These are phyloP conservation scores for Corrigiola litoralis DNA, from an alignment of 179 eudicot species.

Conservation along the genomic window DNA sequence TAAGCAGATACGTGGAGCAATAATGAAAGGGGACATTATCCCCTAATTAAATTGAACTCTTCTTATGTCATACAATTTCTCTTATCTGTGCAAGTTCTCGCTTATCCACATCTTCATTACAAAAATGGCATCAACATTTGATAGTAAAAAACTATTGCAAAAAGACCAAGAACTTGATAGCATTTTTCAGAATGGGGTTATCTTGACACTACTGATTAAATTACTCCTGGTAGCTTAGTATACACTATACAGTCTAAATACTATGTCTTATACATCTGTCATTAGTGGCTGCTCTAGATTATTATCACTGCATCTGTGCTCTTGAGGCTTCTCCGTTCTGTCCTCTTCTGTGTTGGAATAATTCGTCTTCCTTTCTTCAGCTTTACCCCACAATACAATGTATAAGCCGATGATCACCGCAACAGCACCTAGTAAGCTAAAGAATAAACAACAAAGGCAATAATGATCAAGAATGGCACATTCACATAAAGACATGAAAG, in stretches of 20 bases:
- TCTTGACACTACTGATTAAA: neutral
- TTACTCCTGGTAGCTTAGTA: neutral
- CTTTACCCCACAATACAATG: slow-evolving; percentile 55
- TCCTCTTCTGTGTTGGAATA: neutral
- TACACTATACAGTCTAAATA: neutral
- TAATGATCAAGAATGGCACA: too few relatives aligned
- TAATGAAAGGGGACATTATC: too few relatives aligned
- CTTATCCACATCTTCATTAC: too few relatives aligned
- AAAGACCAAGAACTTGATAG: too few relatives aligned
- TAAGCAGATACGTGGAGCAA: too few relatives aligned
- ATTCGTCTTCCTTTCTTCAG: slow-evolving; percentile 26
- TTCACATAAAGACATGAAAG: too few relatives aligned
- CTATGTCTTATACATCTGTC: neutral
- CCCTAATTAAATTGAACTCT: too few relatives aligned
- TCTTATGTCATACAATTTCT: too few relatives aligned
- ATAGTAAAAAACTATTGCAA: too few relatives aligned
- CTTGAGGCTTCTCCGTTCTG: neutral
- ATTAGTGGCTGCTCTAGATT: slow-evolving; percentile 39
- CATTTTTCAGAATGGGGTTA: too few relatives aligned
- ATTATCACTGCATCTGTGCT: slow-evolving; percentile 11
- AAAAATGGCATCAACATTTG: too few relatives aligned
- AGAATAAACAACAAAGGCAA: neutral
- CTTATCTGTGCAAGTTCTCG: too few relatives aligned
- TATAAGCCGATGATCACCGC: slow-evolving; percentile 42
- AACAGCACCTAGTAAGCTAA: slow-evolving; percentile 42